Evolutionary conservation across 768 basidiomycete species (phyloP), one percentile per base, ranked within the genome.

Genomic region (Sarcomyxa edulis): DNA sequence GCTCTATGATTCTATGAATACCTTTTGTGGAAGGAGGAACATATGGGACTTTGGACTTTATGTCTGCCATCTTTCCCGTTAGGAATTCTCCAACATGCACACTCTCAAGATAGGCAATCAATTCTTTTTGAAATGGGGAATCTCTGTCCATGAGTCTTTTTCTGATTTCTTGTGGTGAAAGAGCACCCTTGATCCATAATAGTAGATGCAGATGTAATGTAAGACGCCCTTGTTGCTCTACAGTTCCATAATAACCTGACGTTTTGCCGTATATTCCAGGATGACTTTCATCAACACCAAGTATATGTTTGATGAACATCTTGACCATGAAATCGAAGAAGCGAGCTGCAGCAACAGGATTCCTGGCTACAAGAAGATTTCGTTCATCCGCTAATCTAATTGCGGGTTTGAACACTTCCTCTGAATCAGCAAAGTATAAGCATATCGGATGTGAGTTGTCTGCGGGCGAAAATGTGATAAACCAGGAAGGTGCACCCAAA

Each of bases 241-340:
- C 56, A 1, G 55, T 56, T 5, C 53, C 59, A 47, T 58, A 56
- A 33, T 50, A 60, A n/a, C 40, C 47, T 5, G 35, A 31, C 23
- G 35, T 23, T 8, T 16, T 21, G 10, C 32, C 28, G 29, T 42
- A 18, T 14, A 59, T 7, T 2, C 59, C 60, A 0, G 24, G 3
- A n/a, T 48, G 15, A 1, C 29, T 9, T 6, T 24, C 28, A 23
- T 43, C 46, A 35, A 50, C 32, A 10, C 57, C 39, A 25, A 55
- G 19, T n/a, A 60, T 38, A 40, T 58, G 42, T 15, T 47, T 46
- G 5, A 64, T 48, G 38, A 62, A 57, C 3, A 46, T n/a, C 8
- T 51, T 11, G 7, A 58, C 54, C 45, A 61, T 51, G 14, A 51
- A 45, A 36, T 64, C 42, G 44, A 64, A 62, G 45, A 64, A 61